Base-by-base conservation (phyloP, 257 asterid species). In the Linderniella brevidens region DNA sequence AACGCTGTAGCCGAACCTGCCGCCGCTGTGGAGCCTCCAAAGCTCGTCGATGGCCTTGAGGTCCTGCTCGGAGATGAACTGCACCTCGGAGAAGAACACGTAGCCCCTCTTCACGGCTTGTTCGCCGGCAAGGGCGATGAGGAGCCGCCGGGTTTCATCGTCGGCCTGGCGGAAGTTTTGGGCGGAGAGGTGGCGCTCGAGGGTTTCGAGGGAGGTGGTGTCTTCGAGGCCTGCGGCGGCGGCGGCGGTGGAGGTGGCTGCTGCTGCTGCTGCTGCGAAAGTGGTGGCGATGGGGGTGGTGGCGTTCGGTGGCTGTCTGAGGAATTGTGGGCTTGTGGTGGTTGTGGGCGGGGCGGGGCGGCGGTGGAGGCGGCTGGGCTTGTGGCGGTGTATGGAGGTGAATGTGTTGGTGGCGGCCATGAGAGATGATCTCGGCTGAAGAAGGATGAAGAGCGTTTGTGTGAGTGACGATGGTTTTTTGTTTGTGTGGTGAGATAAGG, bases 31-130 rank as follows among this genome's bases (percentile, higher is more conserved):
- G 47, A 66, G 45, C 37, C 69, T 67, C 96, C 98, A 88, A 0
- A 84, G 75, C n/a, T 54, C 61, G 50, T 88, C 98, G 4, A 88
- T 76, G 54, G 77, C 38, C 16, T 50, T 67, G 19, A 88, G 72
- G 13, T 74, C 93, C 0, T 59, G 48, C 4, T 38, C 68, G 0
- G 77, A 17, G 41, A 88, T 80, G 85, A 88, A 88, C 44, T 78
- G 68, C 8, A 71, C 93, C 45, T 88, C 98, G 4, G 98, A 88
- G 80, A 88, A 88, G 84, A 88, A 84, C 0, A 88, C 94, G 65
- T 88, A 88, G 5, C 92, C 94, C 19, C 98, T 70, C 19, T 71
- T 78, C 53, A 36, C 52, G 4, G 96, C 82, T 37, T 78, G 65
- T 45, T 88, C 96, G 1, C 98, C 96, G n/a, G 98, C 87, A 16